Conservation (phyloP, 1,284 basidiomycete genomes). For the Cryptococcus wingfieldii region DNA sequence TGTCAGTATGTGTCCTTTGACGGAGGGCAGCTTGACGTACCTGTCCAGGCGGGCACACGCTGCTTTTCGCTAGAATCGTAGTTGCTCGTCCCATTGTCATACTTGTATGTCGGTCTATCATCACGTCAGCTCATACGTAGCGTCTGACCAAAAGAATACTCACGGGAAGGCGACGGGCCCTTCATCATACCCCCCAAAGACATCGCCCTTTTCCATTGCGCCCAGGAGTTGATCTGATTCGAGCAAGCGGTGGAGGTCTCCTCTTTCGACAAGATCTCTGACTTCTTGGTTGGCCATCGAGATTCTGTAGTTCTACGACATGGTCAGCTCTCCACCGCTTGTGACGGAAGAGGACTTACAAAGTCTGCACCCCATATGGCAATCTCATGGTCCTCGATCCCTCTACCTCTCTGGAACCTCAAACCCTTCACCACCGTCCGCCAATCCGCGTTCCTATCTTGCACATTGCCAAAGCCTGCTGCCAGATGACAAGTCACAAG, state of each 20-base stretch:
- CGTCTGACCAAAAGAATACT: conserved; percentile 12
- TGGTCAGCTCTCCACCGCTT: not conserved
- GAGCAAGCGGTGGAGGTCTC: conserved; percentile 69
- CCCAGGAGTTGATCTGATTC: conserved; percentile 78
- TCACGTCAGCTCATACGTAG: conserved; percentile 28
- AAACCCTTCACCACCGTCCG: conserved; percentile 77
- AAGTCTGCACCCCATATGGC: conserved; percentile 91
- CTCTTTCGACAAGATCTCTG: conserved; percentile 58
- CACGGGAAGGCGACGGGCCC: conserved; percentile 71
- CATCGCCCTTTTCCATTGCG: conserved; percentile 64
- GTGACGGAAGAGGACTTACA: conserved; percentile 16
- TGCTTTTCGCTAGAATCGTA: conserved; percentile 97
- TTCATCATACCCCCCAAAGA: conserved; percentile 82
- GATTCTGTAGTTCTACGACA: conserved; percentile 75
- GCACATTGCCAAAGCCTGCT: conserved; percentile 82
- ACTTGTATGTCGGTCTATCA: conserved; percentile 50
- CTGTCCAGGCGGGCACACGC: conserved; percentile 96
- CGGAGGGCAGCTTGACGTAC: conserved; percentile 51
- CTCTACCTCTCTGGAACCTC: conserved; percentile 83
- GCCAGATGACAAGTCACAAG: conserved; percentile 90
- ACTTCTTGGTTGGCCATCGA: conserved; percentile 78
- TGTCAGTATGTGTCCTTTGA: not conserved
- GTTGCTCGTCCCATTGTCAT: conserved; percentile 59
- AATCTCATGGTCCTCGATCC: conserved; percentile 75
- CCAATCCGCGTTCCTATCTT: conserved; percentile 91